Percentiles rank a stretch among this genome's conserved stretches.
Conservation (phyloP, 257 asterid species). For the Gardenia jasminoides region DNA sequence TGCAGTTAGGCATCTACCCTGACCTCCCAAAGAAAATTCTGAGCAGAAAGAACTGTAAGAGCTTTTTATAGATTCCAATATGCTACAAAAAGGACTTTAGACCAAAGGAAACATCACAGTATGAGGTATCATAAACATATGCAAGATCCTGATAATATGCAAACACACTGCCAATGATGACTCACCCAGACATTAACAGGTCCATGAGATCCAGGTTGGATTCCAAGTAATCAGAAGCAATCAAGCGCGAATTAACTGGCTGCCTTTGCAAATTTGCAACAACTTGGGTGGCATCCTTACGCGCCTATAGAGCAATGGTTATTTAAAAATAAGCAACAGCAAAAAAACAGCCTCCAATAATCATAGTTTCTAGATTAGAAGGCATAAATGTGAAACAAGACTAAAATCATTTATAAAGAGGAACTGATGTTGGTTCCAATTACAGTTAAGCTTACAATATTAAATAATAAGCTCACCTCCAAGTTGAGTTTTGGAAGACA, state of each 20-base stretch:
- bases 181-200: constrained; percentile 68
- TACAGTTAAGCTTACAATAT: not conserved
- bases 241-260: constrained; percentile 59
- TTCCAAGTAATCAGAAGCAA: constrained; percentile 82
- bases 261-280: constrained; percentile 93
- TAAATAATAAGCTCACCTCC: constrained; percentile 49
- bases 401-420: not conserved
- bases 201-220: constrained; percentile 75
- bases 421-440: not conserved
- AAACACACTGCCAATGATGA: constrained; percentile 6
- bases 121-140: not conserved
- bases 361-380: not conserved
- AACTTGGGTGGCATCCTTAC: constrained; percentile 84
- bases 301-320: constrained; percentile 45
- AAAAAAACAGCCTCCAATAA: not conserved
- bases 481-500: constrained; percentile 72
- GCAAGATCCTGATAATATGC: not conserved
- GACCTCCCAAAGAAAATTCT: not conserved
- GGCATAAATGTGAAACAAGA: not conserved
- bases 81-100: not conserved
- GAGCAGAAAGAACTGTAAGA: not conserved
- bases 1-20: not conserved
- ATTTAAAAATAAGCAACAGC: constrained; percentile 14
- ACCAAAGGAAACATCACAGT: not conserved
- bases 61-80: not conserved